Percentiles rank a stretch among this genome's conserved stretches.
Conservation (phyloP, 2,329 filamentous ascomycete species). For the Lizonia empirigonia region DNA sequence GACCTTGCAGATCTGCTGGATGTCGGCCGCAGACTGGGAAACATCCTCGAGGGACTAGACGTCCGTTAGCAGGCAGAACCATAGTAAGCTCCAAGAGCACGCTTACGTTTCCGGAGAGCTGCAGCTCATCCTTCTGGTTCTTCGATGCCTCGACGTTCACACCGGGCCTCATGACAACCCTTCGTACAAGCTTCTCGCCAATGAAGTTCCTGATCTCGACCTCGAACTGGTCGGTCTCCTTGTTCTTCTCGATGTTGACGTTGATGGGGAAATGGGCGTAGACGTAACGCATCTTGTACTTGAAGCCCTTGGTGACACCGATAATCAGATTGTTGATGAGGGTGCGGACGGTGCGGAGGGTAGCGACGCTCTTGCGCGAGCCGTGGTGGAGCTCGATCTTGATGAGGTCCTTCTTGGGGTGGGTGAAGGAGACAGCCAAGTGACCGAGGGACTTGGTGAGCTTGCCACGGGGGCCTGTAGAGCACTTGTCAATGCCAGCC, state of each 20-base stretch:
- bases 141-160: conserved; percentile 90
- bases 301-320: conserved; percentile 98
- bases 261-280: conserved; percentile 99
- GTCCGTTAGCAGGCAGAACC: conserved; percentile 25
- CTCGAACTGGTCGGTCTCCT: conserved; percentile 83
- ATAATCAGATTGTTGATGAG: conserved; percentile 99
- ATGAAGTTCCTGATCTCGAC: conserved; percentile 88
- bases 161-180: conserved; percentile 84
- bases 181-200: conserved; percentile 97
- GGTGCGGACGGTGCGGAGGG: conserved; percentile 96
- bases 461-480: conserved; percentile 65
- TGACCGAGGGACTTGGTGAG: conserved; percentile 96
- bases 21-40: conserved; percentile 97
- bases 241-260: conserved; percentile 98
- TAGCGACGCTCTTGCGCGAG: conserved; percentile 94
- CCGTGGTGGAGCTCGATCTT: conserved; percentile 99
- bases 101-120: conserved; percentile 78
- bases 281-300: conserved; percentile 99
- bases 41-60: conserved; percentile 81
- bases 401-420: conserved; percentile 84
- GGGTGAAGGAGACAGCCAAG: conserved; percentile 92
- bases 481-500: conserved; percentile 1
- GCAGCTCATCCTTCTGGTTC: conserved; percentile 96
- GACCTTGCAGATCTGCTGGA: conserved; percentile 99
- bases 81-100: background rate